phyloP scores from a whole-genome alignment of 768 basidiomycete species.

The Strobilomyces dryophilus region DNA sequence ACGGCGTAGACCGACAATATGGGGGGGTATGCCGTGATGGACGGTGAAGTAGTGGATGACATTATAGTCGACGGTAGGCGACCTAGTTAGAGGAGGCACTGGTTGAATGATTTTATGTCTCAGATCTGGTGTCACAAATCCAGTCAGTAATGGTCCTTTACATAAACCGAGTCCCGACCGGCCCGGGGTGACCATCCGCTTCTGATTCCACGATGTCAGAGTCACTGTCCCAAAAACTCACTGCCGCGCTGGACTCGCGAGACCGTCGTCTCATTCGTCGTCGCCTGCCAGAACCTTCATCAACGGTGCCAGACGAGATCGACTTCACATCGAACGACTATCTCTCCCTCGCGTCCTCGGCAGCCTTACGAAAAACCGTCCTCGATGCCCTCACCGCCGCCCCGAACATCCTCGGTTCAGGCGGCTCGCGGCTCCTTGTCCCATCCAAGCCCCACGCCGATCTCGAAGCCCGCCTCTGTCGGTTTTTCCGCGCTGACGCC shows the following conservation, averaged over 20 bases:
- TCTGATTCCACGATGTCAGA: conserved; percentile 15
- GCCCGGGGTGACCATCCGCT: too few relatives aligned
- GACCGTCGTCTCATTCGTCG: conserved; percentile 66
- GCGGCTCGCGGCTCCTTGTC: conserved; percentile 83
- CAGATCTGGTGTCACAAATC: too few relatives aligned
- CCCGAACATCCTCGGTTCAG: conserved; percentile 74
- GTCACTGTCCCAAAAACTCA: conserved; percentile 39
- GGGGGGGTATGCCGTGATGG: too few relatives aligned
- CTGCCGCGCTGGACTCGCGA: conserved; percentile 57
- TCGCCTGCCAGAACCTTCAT: conserved; percentile 54
- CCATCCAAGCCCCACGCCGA: conserved; percentile 50
- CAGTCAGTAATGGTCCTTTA: too few relatives aligned
- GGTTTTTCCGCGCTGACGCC: conserved; percentile 57
- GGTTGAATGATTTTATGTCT: too few relatives aligned
- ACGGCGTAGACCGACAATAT: too few relatives aligned
- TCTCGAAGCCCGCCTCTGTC: conserved; percentile 65
- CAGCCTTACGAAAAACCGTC: conserved; percentile 52
- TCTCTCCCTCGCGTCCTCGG: conserved; percentile 70
- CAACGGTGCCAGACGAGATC: conserved; percentile 31
- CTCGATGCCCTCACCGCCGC: conserved; percentile 46
- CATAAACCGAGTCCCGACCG: too few relatives aligned
- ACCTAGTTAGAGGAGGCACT: too few relatives aligned
- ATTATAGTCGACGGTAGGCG: too few relatives aligned
- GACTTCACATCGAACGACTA: conserved; percentile 95
- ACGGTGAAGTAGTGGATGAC: too few relatives aligned